Evolutionary conservation across 2,329 filamentous ascomycete genomes (phyloP).

Genomic region (Rachicladosporium sp.): DNA sequence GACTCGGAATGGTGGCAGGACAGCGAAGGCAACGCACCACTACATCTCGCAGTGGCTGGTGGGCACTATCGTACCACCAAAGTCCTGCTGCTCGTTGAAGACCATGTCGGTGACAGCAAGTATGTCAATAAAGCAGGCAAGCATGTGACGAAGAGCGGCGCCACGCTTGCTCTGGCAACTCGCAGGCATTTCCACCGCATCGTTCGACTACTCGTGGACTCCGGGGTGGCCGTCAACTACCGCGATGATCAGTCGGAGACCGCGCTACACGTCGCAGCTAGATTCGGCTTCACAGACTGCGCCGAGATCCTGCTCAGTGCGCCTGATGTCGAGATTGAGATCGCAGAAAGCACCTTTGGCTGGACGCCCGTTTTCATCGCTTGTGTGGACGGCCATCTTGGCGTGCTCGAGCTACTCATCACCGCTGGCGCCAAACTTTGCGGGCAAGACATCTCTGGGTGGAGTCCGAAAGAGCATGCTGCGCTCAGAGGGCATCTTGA

Average conservation of each 20-base stretch:
- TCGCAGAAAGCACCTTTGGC: conserved; percentile 70
- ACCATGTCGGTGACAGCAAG: conserved; percentile 28
- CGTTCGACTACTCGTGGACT: conserved; percentile 75
- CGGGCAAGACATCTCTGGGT: conserved; percentile 72
- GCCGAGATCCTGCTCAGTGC: conserved; percentile 58
- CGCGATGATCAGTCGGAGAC: conserved; percentile 84
- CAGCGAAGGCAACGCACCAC: conserved; percentile 74
- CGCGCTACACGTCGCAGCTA: conserved; percentile 79
- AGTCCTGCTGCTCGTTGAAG: conserved; percentile 65
- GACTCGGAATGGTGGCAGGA: conserved; percentile 87
- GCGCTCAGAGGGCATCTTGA: conserved; percentile 76
- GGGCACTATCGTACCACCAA: conserved; percentile 80
- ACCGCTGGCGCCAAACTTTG: conserved; percentile 65
- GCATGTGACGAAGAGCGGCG: conserved; percentile 67
- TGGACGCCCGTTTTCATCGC: conserved; percentile 93
- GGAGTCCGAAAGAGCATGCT: conserved; percentile 89
- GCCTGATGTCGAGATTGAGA: conserved; percentile 64
- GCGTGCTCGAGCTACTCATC: conserved; percentile 64
- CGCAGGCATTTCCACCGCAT: conserved; percentile 79
- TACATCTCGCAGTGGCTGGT: conserved; percentile 85
- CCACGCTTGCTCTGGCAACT: conserved; percentile 75
- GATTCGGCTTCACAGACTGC: conserved; percentile 74
- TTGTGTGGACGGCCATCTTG: conserved; percentile 72
- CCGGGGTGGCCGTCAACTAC: conserved; percentile 86
- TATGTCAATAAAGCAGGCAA: conserved; percentile 49